Percentiles rank a stretch among this genome's conserved stretches.
phyloP scores from a whole-genome alignment of 768 basidiomycete genomes.

The Lentinula raphanica region DNA sequence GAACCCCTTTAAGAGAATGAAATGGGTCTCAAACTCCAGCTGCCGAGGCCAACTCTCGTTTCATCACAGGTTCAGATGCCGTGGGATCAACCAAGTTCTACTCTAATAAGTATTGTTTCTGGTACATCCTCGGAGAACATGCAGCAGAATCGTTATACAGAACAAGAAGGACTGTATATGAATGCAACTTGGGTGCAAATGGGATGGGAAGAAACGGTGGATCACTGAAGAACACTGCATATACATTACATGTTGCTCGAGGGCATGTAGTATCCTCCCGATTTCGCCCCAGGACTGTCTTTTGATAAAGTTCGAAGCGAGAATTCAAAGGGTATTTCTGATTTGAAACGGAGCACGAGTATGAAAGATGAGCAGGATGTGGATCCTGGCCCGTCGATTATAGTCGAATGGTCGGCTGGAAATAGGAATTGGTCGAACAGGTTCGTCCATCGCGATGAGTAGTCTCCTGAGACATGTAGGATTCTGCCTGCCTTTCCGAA shows the following conservation, averaged over 20 bases:
- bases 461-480: constrained; percentile 62
- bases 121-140: constrained; percentile 23
- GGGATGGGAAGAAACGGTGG: constrained; percentile 71
- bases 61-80: no score
- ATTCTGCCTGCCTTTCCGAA: constrained; percentile 32
- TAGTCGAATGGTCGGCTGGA: constrained; percentile 87
- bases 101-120: background rate
- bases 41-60: no score
- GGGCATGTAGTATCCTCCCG: constrained; percentile 38
- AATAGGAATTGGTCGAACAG: constrained; percentile 81
- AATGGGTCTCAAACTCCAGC: no score
- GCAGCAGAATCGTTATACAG: constrained; percentile 57
- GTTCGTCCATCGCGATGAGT: constrained; percentile 78
- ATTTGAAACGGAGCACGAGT: background rate
- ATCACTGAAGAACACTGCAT: constrained; percentile 67
- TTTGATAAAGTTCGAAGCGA: no score
- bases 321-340: background rate
- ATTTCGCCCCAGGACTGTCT: constrained; percentile 59
- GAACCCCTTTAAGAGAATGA: no score
- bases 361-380: constrained; percentile 5
- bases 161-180: constrained; percentile 44
- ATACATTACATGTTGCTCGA: constrained; percentile 67
- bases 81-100: background rate
- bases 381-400: constrained; percentile 60
- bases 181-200: constrained; percentile 86